Evolutionary conservation across 495 filamentous ascomycete genomes (phyloP).

Genomic region (Penicillium herquei): DNA sequence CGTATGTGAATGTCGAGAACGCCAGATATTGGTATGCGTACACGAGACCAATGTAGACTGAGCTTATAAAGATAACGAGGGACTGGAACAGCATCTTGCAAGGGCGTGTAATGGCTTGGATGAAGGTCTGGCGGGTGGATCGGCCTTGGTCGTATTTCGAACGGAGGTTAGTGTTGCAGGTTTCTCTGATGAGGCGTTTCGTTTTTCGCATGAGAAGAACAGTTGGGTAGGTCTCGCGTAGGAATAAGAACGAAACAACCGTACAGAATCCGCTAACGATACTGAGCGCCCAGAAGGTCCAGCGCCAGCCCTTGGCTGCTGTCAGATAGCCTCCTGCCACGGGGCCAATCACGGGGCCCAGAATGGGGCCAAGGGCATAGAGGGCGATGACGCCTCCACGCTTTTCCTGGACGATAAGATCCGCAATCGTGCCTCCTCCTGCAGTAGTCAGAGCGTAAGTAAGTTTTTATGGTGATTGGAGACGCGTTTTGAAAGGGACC

Average conservation of each 20-base stretch:
- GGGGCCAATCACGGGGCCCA: background rate
- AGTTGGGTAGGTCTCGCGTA: slow-evolving; percentile 68
- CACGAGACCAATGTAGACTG: slow-evolving; percentile 31
- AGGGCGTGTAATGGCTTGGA: slow-evolving; percentile 19
- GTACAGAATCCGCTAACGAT: slow-evolving; percentile 8
- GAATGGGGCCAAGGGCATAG: background rate
- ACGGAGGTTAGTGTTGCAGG: slow-evolving; percentile 48
- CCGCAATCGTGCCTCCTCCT: background rate
- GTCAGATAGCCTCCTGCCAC: background rate
- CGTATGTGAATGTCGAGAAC: slow-evolving; percentile 36
- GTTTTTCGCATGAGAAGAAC: slow-evolving; percentile 76
- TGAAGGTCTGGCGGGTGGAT: slow-evolving; percentile 41
- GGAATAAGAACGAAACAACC: slow-evolving; percentile 43
- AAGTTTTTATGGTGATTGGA: no score
- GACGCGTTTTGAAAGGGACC: background rate
- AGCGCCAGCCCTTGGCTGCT: slow-evolving; percentile 38
- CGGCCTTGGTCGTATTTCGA: slow-evolving; percentile 52
- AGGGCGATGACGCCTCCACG: background rate
- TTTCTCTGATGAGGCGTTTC: slow-evolving; percentile 44
- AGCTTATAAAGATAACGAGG: slow-evolving; percentile 34
- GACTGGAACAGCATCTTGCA: slow-evolving; percentile 30
- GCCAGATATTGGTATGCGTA: slow-evolving; percentile 38
- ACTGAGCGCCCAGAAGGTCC: slow-evolving; percentile 35
- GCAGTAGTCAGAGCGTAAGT: background rate
- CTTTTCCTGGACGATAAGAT: background rate